These are phyloP conservation scores for Choanephora cucurbitarum DNA, from an alignment of 371 early-diverging fungal species.

Conservation along the genomic window DNA sequence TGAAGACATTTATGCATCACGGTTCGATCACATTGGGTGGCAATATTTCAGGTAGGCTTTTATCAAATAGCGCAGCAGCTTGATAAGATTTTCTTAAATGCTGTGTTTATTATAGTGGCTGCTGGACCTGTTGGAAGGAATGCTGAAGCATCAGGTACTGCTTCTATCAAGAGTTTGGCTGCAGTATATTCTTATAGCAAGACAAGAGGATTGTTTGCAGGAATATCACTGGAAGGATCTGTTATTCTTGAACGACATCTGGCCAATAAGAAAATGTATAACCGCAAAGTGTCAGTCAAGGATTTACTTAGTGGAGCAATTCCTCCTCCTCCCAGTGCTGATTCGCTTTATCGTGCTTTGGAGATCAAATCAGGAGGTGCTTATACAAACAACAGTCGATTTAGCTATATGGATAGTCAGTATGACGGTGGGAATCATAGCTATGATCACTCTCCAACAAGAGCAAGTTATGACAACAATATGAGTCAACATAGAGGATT, in stretches of 20 bases:
- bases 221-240: slow-evolving; percentile 87
- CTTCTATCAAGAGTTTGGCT: slow-evolving; percentile 47
- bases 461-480: no score
- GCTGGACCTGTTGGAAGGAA: slow-evolving; percentile 82
- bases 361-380: slow-evolving; percentile 9
- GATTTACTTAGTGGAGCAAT: slow-evolving; percentile 75
- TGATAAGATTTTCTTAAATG: no score
- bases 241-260: slow-evolving; percentile 88
- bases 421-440: not conserved
- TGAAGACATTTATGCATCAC: slow-evolving; percentile 70
- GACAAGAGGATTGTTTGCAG: slow-evolving; percentile 80
- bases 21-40: slow-evolving; percentile 80
- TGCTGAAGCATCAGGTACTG: slow-evolving; percentile 72
- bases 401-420: slow-evolving; percentile 6
- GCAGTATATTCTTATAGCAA: slow-evolving; percentile 70
- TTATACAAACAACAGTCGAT: not conserved
- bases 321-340: slow-evolving; percentile 77
- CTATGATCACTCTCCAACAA: not conserved
- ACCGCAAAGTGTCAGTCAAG: slow-evolving; percentile 67
- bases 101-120: slow-evolving; percentile 45
- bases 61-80: not conserved
- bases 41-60: slow-evolving; percentile 42
- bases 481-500: not conserved
- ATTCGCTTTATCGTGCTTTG: slow-evolving; percentile 73
- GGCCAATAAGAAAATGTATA: slow-evolving; percentile 85